Conservation (phyloP, 805 yeast species). For the Yarrowia sp. region DNA sequence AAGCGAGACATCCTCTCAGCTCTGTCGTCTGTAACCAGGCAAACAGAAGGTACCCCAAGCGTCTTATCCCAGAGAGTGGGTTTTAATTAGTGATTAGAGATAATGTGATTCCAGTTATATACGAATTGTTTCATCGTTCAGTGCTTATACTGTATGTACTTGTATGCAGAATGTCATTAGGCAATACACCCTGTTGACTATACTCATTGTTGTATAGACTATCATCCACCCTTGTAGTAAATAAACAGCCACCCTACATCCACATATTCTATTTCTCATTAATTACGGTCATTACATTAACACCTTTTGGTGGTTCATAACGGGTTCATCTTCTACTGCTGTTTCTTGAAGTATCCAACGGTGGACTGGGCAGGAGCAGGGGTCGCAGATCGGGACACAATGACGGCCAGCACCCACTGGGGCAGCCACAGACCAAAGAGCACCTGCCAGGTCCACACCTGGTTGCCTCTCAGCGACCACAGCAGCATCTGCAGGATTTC, state of each 20-base stretch:
- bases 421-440: slow-evolving; percentile 82
- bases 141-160: too few species aligned
- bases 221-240: too few species aligned
- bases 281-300: not conserved
- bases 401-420: slow-evolving; percentile 62
- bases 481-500: slow-evolving; percentile 60
- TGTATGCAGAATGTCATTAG: too few species aligned
- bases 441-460: slow-evolving; percentile 87
- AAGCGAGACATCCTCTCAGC: not conserved
- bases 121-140: too few species aligned
- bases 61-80: not conserved
- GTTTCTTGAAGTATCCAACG: slow-evolving; percentile 39
- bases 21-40: not conserved
- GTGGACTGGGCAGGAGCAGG: slow-evolving; percentile 10
- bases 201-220: too few species aligned
- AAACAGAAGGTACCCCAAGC: not conserved
- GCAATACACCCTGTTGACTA: too few species aligned
- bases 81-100: too few species aligned
- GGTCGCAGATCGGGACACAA: slow-evolving; percentile 33
- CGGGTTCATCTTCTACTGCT: not conserved
- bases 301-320: not conserved
- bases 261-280: not conserved
- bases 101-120: too few species aligned
- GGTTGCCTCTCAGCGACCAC: slow-evolving; percentile 69
- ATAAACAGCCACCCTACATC: too few species aligned